Percentiles rank a stretch among this genome's conserved stretches.
Conservation (phyloP, 2,329 filamentous ascomycete species). For the Aureobasidium sp. region DNA sequence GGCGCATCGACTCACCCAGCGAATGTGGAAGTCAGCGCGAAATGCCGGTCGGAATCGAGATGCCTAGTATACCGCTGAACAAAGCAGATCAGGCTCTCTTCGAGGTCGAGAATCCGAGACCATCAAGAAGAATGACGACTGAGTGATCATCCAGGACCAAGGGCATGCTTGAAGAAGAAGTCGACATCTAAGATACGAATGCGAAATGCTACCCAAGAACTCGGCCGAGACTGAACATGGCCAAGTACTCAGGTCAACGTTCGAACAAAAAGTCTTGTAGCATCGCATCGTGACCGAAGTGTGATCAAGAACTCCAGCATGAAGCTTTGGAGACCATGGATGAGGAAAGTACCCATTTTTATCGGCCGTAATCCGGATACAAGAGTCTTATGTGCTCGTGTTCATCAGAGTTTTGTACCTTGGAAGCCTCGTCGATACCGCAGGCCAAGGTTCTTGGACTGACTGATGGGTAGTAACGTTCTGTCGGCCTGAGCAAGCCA, state of each 20-base stretch:
- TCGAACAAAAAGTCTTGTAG: not conserved
- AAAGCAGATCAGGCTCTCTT: not conserved
- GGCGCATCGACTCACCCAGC: not conserved
- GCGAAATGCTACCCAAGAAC: not conserved
- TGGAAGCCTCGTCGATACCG: not conserved
- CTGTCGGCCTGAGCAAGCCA: not conserved
- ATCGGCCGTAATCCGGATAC: slow-evolving; percentile 11
- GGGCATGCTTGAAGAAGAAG: not conserved
- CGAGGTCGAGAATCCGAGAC: not conserved
- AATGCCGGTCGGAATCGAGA: not conserved
- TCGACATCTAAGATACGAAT: not conserved
- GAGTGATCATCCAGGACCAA: not conserved
- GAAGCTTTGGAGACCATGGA: not conserved
- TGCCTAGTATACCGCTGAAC: not conserved
- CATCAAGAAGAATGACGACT: not conserved
- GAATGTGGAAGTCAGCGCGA: not conserved
- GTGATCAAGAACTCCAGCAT: not conserved
- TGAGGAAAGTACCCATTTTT: not conserved
- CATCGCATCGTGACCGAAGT: not conserved
- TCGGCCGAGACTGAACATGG: not conserved
- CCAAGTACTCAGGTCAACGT: slow-evolving; percentile 1
- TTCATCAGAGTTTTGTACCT: slow-evolving; percentile 5
- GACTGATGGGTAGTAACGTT: not conserved
- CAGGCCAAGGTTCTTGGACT: slow-evolving; percentile 12
- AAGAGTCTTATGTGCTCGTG: slow-evolving; percentile 7